These are phyloP conservation scores for Parathielavia hyrcaniae DNA, from an alignment of 495 filamentous ascomycete genomes.

Conservation along the genomic window DNA sequence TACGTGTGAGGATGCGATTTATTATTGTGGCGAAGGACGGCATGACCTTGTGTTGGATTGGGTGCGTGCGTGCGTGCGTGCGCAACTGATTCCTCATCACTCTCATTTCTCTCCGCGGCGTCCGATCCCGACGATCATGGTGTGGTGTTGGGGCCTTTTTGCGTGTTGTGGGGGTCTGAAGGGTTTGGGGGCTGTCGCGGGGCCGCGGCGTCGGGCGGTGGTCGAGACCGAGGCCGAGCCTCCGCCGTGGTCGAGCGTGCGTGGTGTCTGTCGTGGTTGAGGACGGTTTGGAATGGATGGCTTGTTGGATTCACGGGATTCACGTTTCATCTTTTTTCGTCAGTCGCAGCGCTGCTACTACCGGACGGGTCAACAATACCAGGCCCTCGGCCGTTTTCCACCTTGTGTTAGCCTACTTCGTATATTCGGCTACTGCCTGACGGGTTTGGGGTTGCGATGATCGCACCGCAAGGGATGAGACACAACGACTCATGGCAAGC, in stretches of 20 bases:
- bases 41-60: not conserved
- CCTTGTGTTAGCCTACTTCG: not conserved
- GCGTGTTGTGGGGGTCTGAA: not conserved
- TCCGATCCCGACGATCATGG: not conserved
- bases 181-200: not conserved
- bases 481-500: not conserved
- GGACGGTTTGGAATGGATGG: not conserved
- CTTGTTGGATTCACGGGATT: constrained; percentile 5
- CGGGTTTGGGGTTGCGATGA: not conserved
- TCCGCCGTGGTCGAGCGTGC: not conserved
- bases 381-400: not conserved
- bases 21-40: not conserved
- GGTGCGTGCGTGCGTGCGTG: not conserved
- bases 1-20: constrained; percentile 1
- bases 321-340: not conserved
- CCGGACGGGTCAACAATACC: not conserved
- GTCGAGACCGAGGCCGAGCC: constrained; percentile 6
- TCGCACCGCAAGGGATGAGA: not conserved
- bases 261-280: no score
- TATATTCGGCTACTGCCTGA: not conserved
- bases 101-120: constrained; percentile 2
- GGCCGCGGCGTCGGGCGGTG: constrained; percentile 9
- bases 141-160: not conserved
- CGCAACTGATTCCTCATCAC: constrained; percentile 11
- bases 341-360: constrained; percentile 3